A percentile compares a stretch with the other conserved stretches of the same genome.
These are phyloP conservation scores for Fusarium guadeloupense DNA, from an alignment of 2,329 filamentous ascomycete genomes.

Conservation along the genomic window DNA sequence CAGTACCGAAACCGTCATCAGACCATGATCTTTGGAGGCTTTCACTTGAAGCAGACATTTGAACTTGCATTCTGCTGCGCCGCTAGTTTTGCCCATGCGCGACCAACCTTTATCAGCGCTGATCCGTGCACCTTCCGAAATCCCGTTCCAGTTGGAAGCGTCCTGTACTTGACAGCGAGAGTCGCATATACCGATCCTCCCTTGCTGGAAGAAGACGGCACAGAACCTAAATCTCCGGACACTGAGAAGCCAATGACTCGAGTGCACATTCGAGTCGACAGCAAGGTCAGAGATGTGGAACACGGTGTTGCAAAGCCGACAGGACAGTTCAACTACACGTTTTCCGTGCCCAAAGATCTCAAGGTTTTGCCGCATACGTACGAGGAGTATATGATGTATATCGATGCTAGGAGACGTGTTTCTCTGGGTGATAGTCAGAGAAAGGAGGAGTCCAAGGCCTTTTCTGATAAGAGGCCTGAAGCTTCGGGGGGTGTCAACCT, in stretches of 20 bases:
- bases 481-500: slow-evolving; percentile 21
- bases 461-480: slow-evolving; percentile 3
- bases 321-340: slow-evolving; percentile 47
- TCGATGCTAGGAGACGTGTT: slow-evolving; percentile 44
- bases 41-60: slow-evolving; percentile 46
- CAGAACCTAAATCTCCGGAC: slow-evolving; percentile 34
- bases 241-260: slow-evolving; percentile 40
- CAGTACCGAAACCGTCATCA: slow-evolving; percentile 45
- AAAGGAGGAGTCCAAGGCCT: slow-evolving; percentile 20
- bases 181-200: slow-evolving; percentile 46
- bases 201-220: slow-evolving; percentile 43
- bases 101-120: slow-evolving; percentile 44
- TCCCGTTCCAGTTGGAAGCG: slow-evolving; percentile 44
- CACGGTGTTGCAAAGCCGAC: slow-evolving; percentile 44
- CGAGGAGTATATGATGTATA: slow-evolving; percentile 46
- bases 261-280: slow-evolving; percentile 45
- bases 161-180: slow-evolving; percentile 43
- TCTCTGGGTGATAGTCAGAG: slow-evolving; percentile 35
- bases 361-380: slow-evolving; percentile 45
- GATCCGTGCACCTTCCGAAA: slow-evolving; percentile 47
- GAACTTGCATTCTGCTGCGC: slow-evolving; percentile 46
- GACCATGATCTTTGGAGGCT: slow-evolving; percentile 46
- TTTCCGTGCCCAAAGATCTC: slow-evolving; percentile 42
- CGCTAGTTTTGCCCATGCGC: slow-evolving; percentile 45
- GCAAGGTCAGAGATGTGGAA: slow-evolving; percentile 45